A percentile compares a stretch with the other conserved stretches of the same genome.
phyloP scores from a whole-genome alignment of 305 asterid genomes.

The Solanum hybrid region DNA sequence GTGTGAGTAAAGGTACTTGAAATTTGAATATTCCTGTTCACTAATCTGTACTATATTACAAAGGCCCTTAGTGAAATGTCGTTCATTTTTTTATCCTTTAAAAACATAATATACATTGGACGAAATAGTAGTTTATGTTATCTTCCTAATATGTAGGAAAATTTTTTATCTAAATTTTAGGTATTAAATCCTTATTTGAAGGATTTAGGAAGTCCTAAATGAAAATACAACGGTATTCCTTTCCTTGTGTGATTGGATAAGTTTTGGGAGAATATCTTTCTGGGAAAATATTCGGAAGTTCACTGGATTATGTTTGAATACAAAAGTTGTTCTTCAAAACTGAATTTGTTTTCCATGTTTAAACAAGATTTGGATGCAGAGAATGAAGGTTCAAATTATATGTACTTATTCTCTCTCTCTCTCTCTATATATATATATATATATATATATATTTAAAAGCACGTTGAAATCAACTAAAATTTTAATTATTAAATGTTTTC shows the following conservation, averaged over 20 bases:
- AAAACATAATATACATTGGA: background rate
- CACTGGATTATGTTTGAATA: background rate
- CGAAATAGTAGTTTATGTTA: background rate
- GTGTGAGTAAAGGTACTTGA: constrained; percentile 84
- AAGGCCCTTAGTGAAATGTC: background rate
- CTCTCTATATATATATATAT: background rate
- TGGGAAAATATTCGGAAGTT: background rate
- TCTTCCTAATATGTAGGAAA: background rate
- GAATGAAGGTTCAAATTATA: background rate
- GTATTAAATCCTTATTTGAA: background rate
- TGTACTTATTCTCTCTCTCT: background rate
- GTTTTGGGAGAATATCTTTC: background rate
- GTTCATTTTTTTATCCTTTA: background rate
- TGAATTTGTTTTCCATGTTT: background rate
- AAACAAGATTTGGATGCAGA: background rate
- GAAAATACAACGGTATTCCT: background rate
- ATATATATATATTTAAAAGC: background rate
- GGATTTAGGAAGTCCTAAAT: background rate
- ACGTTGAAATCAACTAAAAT: background rate
- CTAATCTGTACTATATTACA: background rate
- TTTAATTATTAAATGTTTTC: background rate
- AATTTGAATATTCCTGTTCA: background rate
- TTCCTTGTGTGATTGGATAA: background rate
- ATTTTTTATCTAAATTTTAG: background rate
- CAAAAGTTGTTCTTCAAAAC: background rate